Conservation (phyloP, 352 stramenopile species). For the Pythium aristosporum region DNA sequence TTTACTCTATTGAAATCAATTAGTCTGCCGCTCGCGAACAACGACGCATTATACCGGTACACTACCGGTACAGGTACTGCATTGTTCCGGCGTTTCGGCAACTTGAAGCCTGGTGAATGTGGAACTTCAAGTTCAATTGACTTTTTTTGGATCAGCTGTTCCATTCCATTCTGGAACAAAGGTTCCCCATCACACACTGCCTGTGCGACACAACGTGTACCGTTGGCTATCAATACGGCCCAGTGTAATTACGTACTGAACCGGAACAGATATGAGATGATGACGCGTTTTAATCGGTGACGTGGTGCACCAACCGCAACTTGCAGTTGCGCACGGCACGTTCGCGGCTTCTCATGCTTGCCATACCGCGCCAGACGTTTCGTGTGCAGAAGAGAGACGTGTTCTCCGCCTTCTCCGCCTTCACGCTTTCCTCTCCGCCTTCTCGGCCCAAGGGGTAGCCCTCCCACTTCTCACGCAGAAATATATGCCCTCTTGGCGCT, state of each 20-base stretch:
- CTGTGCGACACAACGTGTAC: background rate
- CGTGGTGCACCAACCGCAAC: background rate
- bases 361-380: no score
- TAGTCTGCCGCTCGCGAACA: no score
- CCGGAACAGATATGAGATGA: background rate
- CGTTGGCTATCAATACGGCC: no score
- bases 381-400: no score
- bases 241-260: background rate
- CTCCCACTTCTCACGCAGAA: no score
- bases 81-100: slow-evolving; percentile 2
- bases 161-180: slow-evolving; percentile 3
- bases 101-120: slow-evolving; percentile 17
- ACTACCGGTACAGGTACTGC: no score
- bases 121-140: slow-evolving; percentile 27
- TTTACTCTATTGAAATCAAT: background rate
- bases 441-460: no score
- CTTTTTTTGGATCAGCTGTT: slow-evolving; percentile 2
- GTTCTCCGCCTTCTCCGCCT: no score
- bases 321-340: background rate
- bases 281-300: background rate
- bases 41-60: no score
- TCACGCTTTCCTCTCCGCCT: no score
- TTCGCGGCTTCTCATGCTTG: background rate
- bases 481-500: no score
- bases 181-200: background rate